These are phyloP conservation scores for Strobilomyces dryophilus DNA, from an alignment of 768 basidiomycete species.

Conservation along the genomic window DNA sequence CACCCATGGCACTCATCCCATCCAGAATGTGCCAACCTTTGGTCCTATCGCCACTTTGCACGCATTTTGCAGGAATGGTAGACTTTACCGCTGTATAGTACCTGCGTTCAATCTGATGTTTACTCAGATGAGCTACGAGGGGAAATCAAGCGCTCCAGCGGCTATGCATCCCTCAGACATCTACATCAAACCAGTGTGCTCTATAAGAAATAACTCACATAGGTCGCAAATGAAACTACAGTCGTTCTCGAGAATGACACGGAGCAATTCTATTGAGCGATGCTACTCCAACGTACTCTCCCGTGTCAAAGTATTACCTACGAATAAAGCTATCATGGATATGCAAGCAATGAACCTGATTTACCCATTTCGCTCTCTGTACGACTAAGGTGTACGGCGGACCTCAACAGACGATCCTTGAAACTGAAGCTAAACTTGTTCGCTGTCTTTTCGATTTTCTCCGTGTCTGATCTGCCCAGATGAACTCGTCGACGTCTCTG, in stretches of 20 bases:
- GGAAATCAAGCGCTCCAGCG: no score
- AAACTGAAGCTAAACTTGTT: constrained; percentile 92
- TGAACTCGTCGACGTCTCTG: constrained; percentile 97
- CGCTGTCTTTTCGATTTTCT: constrained; percentile 95
- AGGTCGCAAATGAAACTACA: neutral
- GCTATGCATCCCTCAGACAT: neutral
- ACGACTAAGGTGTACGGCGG: neutral
- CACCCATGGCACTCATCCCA: neutral
- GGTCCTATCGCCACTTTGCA: neutral
- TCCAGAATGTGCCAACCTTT: neutral
- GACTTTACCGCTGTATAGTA: neutral
- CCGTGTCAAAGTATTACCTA: no score
- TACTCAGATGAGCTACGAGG: no score
- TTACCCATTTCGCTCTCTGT: neutral
- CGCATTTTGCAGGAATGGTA: neutral
- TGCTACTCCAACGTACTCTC: no score
- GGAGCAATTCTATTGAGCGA: no score
- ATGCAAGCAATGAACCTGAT: no score
- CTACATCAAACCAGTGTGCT: neutral
- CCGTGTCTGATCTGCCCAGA: constrained; percentile 96
- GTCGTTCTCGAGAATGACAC: no score
- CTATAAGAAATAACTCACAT: neutral
- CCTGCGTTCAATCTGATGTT: neutral
- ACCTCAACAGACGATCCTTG: constrained; percentile 51
- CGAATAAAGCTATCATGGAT: no score